Percentiles rank a stretch among this genome's conserved stretches.
phyloP scores from a whole-genome alignment of 495 filamentous ascomycete species.

The Aspergillus hancockii region DNA sequence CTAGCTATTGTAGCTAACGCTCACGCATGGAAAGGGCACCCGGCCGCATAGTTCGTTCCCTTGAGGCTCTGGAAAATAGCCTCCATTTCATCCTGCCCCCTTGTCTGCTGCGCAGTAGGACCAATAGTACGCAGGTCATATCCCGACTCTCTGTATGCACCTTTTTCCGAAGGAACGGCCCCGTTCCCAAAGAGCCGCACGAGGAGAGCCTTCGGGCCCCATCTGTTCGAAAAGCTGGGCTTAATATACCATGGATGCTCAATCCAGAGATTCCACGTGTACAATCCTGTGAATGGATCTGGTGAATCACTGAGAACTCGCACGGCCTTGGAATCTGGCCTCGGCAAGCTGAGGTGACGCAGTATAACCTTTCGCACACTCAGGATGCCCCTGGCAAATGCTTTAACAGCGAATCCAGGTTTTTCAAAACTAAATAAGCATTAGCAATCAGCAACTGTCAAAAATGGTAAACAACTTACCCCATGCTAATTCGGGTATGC shows the following conservation, averaged over 20 bases:
- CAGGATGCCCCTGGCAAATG: neutral
- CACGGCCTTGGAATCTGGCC: constrained; percentile 22
- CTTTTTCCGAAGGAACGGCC: neutral
- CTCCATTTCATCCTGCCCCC: constrained; percentile 12
- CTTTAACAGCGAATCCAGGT: neutral
- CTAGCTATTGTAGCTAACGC: neutral
- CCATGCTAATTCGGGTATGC: constrained; percentile 10
- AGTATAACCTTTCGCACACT: constrained; percentile 41
- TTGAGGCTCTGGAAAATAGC: constrained; percentile 4
- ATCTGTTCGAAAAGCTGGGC: constrained; percentile 15
- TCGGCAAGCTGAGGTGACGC: constrained; percentile 50
- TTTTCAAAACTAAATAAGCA: neutral
- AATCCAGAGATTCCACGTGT: constrained; percentile 6
- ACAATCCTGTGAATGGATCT: constrained; percentile 8
- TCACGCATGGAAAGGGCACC: constrained; percentile 13
- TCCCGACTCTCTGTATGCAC: constrained; percentile 5
- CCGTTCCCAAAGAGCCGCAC: constrained; percentile 14
- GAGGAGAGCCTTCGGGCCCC: constrained; percentile 12
- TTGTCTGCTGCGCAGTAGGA: constrained; percentile 10
- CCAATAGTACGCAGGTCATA: constrained; percentile 15
- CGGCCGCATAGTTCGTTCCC: neutral
- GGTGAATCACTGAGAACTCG: constrained; percentile 4
- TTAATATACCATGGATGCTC: constrained; percentile 20
- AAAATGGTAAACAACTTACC: neutral
- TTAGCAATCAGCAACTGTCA: neutral